Percentiles rank a stretch among this genome's conserved stretches.
These are phyloP conservation scores for Leishmania tarentolae DNA, from an alignment of 208 protist species.

Conservation along the genomic window DNA sequence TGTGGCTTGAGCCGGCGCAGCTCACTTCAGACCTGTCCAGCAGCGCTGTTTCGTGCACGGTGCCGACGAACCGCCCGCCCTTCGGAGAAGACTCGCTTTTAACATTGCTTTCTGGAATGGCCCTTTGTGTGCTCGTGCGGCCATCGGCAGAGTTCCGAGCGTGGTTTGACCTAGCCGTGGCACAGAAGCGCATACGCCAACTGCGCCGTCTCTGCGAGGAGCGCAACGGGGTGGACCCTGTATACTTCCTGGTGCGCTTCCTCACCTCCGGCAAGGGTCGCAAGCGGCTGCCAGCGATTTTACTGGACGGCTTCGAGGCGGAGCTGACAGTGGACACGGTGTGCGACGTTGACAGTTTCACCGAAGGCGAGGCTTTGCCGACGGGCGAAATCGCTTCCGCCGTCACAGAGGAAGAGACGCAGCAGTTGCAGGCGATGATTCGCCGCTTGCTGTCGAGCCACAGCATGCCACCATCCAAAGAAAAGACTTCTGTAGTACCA, in stretches of 20 bases:
- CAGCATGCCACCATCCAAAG: background rate
- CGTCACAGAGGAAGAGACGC: constrained; percentile 1
- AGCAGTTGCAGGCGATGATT: background rate
- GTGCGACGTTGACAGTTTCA: constrained; percentile 36
- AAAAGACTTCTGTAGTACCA: background rate
- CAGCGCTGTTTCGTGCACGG: background rate
- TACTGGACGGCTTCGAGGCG: constrained; percentile 40
- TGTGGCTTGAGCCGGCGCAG: constrained; percentile 24
- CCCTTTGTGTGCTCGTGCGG: constrained; percentile 34
- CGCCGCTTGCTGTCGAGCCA: background rate
- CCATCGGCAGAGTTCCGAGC: constrained; percentile 30
- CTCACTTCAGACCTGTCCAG: background rate
- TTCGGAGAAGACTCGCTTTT: constrained; percentile 68
- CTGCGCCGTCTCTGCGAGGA: constrained; percentile 35
- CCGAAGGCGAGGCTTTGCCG: constrained; percentile 39
- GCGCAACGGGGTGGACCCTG: constrained; percentile 44
- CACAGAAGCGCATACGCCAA: constrained; percentile 16
- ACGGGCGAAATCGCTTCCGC: constrained; percentile 10
- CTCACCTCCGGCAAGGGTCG: constrained; percentile 48
- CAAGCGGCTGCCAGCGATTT: constrained; percentile 38
- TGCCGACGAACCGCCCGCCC: constrained; percentile 18
- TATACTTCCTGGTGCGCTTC: constrained; percentile 54
- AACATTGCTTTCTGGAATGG: constrained; percentile 38
- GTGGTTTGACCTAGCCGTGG: constrained; percentile 26
- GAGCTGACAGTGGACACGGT: constrained; percentile 44